Percentiles rank a stretch among this genome's conserved stretches.
Conservation (phyloP, 1,284 basidiomycete species). For the Trametes polyzona region DNA sequence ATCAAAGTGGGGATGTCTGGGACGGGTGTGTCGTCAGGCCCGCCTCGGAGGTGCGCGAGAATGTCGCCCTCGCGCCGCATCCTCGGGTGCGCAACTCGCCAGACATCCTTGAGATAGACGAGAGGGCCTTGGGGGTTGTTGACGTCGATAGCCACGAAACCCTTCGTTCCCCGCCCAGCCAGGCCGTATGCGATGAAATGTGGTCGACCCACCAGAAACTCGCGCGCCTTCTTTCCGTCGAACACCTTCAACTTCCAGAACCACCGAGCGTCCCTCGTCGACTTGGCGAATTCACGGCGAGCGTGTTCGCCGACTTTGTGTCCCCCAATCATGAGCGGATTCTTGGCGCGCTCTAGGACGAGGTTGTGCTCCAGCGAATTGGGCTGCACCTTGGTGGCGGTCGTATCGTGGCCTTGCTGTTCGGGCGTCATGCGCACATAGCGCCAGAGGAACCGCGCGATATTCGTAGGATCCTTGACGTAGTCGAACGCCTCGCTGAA, state of each 20-base stretch:
- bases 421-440: background rate
- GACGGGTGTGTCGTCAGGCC: no score
- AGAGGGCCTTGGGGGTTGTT: background rate
- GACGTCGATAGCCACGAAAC: conserved; percentile 11
- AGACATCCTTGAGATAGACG: conserved; percentile 17
- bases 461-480: background rate
- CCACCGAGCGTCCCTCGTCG: background rate
- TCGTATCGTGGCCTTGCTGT: background rate
- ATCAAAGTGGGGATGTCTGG: background rate
- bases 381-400: background rate
- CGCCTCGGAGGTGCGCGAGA: background rate
- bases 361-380: background rate
- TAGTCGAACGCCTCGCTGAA: background rate
- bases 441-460: background rate
- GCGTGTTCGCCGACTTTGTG: background rate
- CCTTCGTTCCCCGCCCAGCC: conserved; percentile 7
- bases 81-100: conserved; percentile 6
- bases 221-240: no score
- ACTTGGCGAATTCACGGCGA: background rate
- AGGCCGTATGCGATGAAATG: conserved; percentile 5
- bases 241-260: no score
- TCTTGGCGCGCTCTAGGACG: background rate
- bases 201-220: conserved; percentile 8
- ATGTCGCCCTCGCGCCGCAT: conserved; percentile 11
- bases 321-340: background rate